Conservation (phyloP, 495 filamentous ascomycete genomes). For the Aspergillus affinis region DNA sequence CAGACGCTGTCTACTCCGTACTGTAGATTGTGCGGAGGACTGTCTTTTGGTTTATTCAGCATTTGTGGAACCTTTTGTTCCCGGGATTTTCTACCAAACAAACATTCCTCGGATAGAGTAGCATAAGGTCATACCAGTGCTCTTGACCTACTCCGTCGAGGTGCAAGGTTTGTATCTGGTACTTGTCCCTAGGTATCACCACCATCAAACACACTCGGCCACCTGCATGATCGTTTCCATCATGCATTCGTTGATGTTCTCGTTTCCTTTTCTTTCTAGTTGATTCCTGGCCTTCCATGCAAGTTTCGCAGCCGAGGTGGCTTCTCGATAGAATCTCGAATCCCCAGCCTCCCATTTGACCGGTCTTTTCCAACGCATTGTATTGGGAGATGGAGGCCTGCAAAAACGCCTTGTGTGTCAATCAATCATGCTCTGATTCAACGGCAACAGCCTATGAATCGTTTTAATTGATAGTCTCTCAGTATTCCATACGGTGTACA, state of each 20-base stretch:
- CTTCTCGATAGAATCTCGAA: not conserved
- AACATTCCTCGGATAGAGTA: no score
- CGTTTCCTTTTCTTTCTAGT: constrained; percentile 6
- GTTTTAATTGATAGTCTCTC: not conserved
- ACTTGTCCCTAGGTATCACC: not conserved
- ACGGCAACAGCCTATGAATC: not conserved
- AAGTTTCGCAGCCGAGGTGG: constrained; percentile 5
- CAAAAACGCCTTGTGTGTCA: not conserved
- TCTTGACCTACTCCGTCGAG: no score
- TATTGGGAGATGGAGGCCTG: not conserved
- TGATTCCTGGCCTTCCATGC: not conserved
- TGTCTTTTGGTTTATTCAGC: no score
- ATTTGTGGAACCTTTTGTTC: no score
- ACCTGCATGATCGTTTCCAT: constrained; percentile 13
- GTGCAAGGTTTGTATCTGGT: not conserved
- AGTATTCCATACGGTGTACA: not conserved
- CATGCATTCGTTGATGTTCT: not conserved
- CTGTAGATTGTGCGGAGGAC: no score
- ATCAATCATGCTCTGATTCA: not conserved
- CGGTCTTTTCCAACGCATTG: not conserved
- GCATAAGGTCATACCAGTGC: no score
- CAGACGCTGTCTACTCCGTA: no score
- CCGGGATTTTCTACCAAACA: no score
- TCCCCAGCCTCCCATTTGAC: not conserved
- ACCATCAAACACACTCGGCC: constrained; percentile 8